phyloP scores from a whole-genome alignment of 2,329 filamentous ascomycete species.

The Aspergillus neotritici region DNA sequence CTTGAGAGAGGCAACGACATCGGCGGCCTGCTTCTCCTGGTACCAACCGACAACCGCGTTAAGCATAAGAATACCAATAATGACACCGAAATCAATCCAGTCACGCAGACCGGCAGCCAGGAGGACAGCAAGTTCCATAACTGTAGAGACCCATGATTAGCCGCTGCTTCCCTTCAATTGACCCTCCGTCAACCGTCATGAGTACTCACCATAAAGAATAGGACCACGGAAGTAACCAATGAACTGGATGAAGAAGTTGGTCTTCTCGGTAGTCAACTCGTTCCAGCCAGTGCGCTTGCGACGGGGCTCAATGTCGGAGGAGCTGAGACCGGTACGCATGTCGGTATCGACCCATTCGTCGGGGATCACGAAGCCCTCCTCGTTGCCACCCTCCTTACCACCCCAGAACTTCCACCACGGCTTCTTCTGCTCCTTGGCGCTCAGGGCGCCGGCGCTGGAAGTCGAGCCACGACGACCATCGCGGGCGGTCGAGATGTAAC shows the following conservation, averaged over 20 bases:
- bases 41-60: constrained; percentile 76
- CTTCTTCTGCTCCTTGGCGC: constrained; percentile 44
- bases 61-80: constrained; percentile 67
- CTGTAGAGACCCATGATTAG: constrained; percentile 9
- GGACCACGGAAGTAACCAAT: constrained; percentile 69
- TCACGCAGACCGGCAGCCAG: constrained; percentile 68
- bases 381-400: constrained; percentile 21
- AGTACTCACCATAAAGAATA: constrained; percentile 65
- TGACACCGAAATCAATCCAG: constrained; percentile 74
- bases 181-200: too few species aligned
- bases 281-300: constrained; percentile 65
- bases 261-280: constrained; percentile 67
- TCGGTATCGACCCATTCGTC: constrained; percentile 66
- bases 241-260: constrained; percentile 70
- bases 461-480: constrained; percentile 51
- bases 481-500: constrained; percentile 63
- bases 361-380: constrained; percentile 46
- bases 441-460: constrained; percentile 39
- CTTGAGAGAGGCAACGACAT: constrained; percentile 68
- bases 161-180: too few species aligned
- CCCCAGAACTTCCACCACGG: constrained; percentile 56
- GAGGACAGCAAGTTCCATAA: constrained; percentile 72
- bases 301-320: constrained; percentile 56
- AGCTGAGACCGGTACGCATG: constrained; percentile 58
- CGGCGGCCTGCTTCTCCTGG: constrained; percentile 73